phyloP scores from a whole-genome alignment of 768 basidiomycete species.

The Naematelia encephala region DNA sequence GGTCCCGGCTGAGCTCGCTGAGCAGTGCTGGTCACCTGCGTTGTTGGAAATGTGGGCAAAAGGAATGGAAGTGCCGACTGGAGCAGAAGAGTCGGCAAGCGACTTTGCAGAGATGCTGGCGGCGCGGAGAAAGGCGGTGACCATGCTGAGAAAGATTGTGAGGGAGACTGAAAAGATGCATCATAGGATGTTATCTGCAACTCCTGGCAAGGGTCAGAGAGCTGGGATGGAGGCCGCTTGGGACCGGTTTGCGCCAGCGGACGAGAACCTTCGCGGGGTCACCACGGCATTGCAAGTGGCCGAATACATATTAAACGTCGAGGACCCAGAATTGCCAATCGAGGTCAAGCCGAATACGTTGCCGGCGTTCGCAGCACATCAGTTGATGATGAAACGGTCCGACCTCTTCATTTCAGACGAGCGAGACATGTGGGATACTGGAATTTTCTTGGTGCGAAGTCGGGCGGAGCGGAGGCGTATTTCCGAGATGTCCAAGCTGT shows the following conservation, averaged over 20 bases:
- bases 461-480: conserved; percentile 19
- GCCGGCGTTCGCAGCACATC: conserved; percentile 41
- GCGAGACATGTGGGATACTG: conserved; percentile 33
- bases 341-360: conserved; percentile 25
- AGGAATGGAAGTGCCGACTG: conserved; percentile 6
- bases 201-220: conserved; percentile 8
- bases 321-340: neutral
- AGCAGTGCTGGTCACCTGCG: conserved; percentile 30
- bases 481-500: conserved; percentile 19
- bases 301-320: conserved; percentile 12
- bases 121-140: conserved; percentile 66
- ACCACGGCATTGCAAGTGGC: conserved; percentile 61
- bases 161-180: conserved; percentile 55
- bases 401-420: conserved; percentile 42
- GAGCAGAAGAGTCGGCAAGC: neutral
- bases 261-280: conserved; percentile 19
- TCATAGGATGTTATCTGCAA: conserved; percentile 22
- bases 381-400: conserved; percentile 38
- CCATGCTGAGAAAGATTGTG: conserved; percentile 59
- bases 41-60: conserved; percentile 18
- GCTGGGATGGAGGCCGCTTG: conserved; percentile 35
- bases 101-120: conserved; percentile 50
- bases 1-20: conserved; percentile 19
- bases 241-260: conserved; percentile 14
- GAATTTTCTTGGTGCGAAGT: conserved; percentile 34